Percentiles rank a stretch among this genome's conserved stretches.
Conservation (phyloP, 1,139 yeast species). For the Starmera stellimalicola region DNA sequence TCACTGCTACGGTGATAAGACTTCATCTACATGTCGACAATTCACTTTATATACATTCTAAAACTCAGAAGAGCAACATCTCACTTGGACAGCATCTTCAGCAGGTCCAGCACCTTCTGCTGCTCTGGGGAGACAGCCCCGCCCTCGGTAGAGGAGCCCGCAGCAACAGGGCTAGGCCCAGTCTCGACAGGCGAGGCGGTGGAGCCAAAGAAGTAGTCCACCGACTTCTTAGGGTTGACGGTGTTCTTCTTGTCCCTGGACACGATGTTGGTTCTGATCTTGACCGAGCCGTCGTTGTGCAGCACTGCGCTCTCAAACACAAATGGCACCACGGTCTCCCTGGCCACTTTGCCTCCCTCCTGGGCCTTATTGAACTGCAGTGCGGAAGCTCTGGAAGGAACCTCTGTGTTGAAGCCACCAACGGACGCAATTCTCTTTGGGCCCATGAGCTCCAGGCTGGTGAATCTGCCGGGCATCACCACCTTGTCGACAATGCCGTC, state of each 20-base stretch:
- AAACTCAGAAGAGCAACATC: no score
- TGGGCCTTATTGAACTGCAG: slow-evolving; percentile 9
- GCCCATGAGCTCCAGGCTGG: slow-evolving; percentile 28
- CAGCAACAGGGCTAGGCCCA: neutral
- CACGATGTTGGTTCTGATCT: slow-evolving; percentile 3
- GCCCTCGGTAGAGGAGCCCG: neutral
- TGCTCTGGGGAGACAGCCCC: neutral
- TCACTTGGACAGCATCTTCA: slow-evolving; percentile 1
- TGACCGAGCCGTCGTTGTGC: slow-evolving; percentile 12
- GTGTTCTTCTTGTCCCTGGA: neutral
- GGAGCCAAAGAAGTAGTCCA: no score
- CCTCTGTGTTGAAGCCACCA: slow-evolving; percentile 61
- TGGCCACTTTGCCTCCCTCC: slow-evolving; percentile 9
- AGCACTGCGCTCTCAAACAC: slow-evolving; percentile 10
- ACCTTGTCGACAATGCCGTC: slow-evolving; percentile 55
- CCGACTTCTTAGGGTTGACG: no score
- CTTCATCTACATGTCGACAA: no score
- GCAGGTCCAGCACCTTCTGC: slow-evolving; percentile 1
- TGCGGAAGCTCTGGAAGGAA: slow-evolving; percentile 5
- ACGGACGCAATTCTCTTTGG: slow-evolving; percentile 44
- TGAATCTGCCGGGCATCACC: slow-evolving; percentile 62
- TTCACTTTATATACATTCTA: neutral
- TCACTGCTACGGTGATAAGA: no score
- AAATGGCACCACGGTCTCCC: slow-evolving; percentile 16
- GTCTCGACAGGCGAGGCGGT: neutral